Evolutionary conservation across 768 basidiomycete genomes (phyloP), one percentile per base, ranked within the genome.

Genomic region (Boletus insuetus): DNA sequence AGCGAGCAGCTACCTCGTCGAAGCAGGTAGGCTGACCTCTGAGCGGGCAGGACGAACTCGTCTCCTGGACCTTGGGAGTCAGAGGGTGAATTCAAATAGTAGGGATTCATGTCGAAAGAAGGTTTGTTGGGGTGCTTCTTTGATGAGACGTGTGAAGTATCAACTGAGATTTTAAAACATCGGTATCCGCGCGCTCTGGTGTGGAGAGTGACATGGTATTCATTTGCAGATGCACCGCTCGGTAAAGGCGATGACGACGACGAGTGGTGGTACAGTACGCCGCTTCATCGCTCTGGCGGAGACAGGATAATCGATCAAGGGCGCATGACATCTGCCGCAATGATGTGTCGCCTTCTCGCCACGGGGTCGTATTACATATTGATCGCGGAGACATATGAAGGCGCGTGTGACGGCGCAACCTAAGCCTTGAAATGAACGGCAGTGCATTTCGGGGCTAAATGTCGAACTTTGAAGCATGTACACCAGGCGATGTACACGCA

Each of bases 351-450:
- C 62, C 49, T 45, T 43, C 22, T 26, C 44, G 53, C 55, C 66
- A 66, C 63, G 63, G 60, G 63, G 55, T 26, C 49, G 46, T 66
- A 66, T 66, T 66, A 66, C 65, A 66, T 66, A 66, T 68, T 62
- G 55, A 46, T 62, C 56, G 66, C 65, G 66, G 58, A 64, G 59
- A 56, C 17, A 17, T 64, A 50, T 55, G 51, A 48, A 37, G 35
- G 34, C 53, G 59, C 62, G 63, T 65, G 64, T 61, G 34, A 62
- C 34, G 56, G 59, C 62, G 64, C 59, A 67, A 58, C 56, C 29
- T 29, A 29, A 9, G 29, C 29, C 1, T n/a, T 55, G 59, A 47
- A 49, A 56, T 52, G 44, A 54, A 44, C 47, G 47, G 60, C 65
- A 48, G 59, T 53, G 59, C 46, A 45, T 45, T 46, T 51, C 46